Evolutionary conservation across 495 filamentous ascomycete genomes (phyloP).

Genomic region (Lasiosphaeriaceae sp.): DNA sequence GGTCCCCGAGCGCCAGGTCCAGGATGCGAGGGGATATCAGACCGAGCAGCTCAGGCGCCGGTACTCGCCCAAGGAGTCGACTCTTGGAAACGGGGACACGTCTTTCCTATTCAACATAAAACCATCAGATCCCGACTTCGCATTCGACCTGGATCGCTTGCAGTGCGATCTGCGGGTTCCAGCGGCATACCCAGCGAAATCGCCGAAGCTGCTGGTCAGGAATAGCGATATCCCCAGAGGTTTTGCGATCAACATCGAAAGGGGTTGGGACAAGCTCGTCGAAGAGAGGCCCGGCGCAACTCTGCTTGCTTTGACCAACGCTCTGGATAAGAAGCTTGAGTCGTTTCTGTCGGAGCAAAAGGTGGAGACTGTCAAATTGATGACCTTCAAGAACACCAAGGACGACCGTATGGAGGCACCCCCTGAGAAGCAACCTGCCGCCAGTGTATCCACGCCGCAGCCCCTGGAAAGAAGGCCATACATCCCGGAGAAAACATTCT

Average conservation of each 20-base stretch:
- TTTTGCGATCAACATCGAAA: slow-evolving; percentile 76
- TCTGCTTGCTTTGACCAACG: slow-evolving; percentile 65
- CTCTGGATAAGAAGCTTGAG: slow-evolving; percentile 72
- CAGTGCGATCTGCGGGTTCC: slow-evolving; percentile 72
- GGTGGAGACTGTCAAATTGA: slow-evolving; percentile 73
- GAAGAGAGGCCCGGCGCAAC: slow-evolving; percentile 53
- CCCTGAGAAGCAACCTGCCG: slow-evolving; percentile 37
- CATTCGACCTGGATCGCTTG: slow-evolving; percentile 70
- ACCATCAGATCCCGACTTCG: slow-evolving; percentile 87
- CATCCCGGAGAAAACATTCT: slow-evolving; percentile 43
- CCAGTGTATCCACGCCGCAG: slow-evolving; percentile 43
- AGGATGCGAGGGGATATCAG: slow-evolving; percentile 72
- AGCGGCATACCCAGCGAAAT: slow-evolving; percentile 51
- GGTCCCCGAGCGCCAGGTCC: slow-evolving; percentile 57
- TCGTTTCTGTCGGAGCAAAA: slow-evolving; percentile 65
- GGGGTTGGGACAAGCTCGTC: slow-evolving; percentile 69
- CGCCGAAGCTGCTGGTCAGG: slow-evolving; percentile 59
- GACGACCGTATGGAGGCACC: slow-evolving; percentile 25
- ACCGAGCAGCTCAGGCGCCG: slow-evolving; percentile 70
- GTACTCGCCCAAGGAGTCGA: slow-evolving; percentile 59
- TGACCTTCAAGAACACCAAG: slow-evolving; percentile 58
- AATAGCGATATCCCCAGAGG: slow-evolving; percentile 78
- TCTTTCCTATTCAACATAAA: slow-evolving; percentile 59
- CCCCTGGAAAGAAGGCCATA: slow-evolving; percentile 26
- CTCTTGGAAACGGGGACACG: slow-evolving; percentile 46